Percentiles rank a stretch among this genome's conserved stretches.
Evolutionary conservation across 106 monocot species (phyloP).

Genomic region (Ottelia alismoides): DNA sequence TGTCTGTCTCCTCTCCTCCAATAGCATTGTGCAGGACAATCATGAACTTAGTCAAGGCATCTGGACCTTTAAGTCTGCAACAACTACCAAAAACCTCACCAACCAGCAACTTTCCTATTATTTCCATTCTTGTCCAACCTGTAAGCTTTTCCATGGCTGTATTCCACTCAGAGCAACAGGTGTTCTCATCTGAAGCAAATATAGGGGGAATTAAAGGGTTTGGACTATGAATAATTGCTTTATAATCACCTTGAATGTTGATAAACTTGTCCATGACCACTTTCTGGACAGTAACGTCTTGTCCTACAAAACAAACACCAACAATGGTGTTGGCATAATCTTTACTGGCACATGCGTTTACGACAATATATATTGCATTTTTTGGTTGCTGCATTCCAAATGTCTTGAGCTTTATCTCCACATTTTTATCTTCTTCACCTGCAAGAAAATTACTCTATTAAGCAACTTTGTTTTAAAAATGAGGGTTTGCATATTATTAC

Average conservation of each 20-base stretch:
- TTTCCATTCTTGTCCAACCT: slow-evolving; percentile 59
- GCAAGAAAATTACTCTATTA: slow-evolving; percentile 26
- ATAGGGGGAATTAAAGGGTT: slow-evolving; percentile 87
- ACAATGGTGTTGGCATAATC: slow-evolving; percentile 72
- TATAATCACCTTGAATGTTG: slow-evolving; percentile 92
- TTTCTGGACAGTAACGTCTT: slow-evolving; percentile 89
- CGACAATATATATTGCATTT: slow-evolving; percentile 63
- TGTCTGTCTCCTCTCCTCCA: slow-evolving; percentile 72
- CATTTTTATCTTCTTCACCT: slow-evolving; percentile 95
- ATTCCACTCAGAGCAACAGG: slow-evolving; percentile 95
- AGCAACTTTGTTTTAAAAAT: too few relatives aligned
- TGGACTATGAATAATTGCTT: slow-evolving; percentile 81
- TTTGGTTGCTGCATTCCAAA: slow-evolving; percentile 45
- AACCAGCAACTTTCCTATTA: slow-evolving; percentile 65
- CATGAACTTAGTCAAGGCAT: slow-evolving; percentile 90
- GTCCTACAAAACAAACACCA: slow-evolving; percentile 89
- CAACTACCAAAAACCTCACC: slow-evolving; percentile 87
- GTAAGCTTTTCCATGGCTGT: slow-evolving; percentile 88
- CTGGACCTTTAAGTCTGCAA: slow-evolving; percentile 76
- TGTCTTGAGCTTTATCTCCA: slow-evolving; percentile 84
- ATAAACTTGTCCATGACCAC: slow-evolving; percentile 93
- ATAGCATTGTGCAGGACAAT: slow-evolving; percentile 89
- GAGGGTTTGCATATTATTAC: too few relatives aligned
- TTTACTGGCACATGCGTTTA: slow-evolving; percentile 89
- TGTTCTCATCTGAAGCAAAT: slow-evolving; percentile 85